Evolutionary conservation across 2,329 filamentous ascomycete species (phyloP).

Genomic region (Fusarium scirpi): DNA sequence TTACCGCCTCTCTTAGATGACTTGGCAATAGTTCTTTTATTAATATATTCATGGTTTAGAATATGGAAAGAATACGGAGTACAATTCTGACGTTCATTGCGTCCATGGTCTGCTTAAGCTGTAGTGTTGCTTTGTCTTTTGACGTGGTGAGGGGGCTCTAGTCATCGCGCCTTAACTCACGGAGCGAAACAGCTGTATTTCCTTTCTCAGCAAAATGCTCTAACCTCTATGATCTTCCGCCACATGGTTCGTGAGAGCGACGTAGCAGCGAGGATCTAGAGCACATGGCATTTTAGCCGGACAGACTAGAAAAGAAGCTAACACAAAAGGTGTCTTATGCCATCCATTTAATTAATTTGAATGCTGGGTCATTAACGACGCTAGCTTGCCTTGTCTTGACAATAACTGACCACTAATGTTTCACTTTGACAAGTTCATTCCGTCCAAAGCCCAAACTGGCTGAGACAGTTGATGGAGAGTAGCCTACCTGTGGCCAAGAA

Average conservation of each 20-base stretch:
- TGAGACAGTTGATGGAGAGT: not conserved
- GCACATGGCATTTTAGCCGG: slow-evolving; percentile 21
- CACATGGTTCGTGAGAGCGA: not conserved
- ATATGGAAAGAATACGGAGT: not conserved
- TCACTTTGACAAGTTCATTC: slow-evolving; percentile 1
- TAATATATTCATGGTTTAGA: not conserved
- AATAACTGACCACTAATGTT: slow-evolving; percentile 1
- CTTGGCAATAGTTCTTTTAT: slow-evolving; percentile 5
- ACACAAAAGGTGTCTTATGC: not conserved
- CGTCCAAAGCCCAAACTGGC: not conserved
- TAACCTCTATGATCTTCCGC: not conserved
- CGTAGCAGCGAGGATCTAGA: slow-evolving; percentile 1
- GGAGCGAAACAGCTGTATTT: not conserved
- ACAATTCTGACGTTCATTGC: not conserved
- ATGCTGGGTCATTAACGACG: not conserved
- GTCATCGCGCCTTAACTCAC: not conserved
- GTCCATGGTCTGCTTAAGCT: not conserved
- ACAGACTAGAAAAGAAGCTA: slow-evolving; percentile 1
- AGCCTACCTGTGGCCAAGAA: slow-evolving; percentile 12
- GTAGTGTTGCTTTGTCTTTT: too few species aligned
- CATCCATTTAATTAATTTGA: slow-evolving; percentile 1
- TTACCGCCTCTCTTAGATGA: not conserved
- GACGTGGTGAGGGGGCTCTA: not conserved
- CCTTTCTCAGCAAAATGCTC: not conserved
- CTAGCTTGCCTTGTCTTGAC: not conserved